Evolutionary conservation across 768 basidiomycete species (phyloP).

Genomic region (Pluteus cervinus): DNA sequence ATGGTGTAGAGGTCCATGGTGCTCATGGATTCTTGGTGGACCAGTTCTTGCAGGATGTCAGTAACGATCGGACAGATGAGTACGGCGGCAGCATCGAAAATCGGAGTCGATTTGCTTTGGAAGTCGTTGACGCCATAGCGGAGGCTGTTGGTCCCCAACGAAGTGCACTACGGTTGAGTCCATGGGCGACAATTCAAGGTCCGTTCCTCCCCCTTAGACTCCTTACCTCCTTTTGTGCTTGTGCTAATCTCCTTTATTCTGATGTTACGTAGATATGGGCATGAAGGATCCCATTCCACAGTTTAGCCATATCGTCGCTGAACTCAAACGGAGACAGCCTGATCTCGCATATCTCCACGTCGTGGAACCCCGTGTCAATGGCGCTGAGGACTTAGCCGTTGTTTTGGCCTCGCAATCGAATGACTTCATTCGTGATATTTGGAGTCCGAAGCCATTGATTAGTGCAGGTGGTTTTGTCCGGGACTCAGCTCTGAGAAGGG

Average conservation of each 20-base stretch:
- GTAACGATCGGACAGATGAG: slow-evolving; percentile 53
- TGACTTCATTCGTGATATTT: slow-evolving; percentile 39
- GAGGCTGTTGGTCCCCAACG: slow-evolving; percentile 46
- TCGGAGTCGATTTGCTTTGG: slow-evolving; percentile 49
- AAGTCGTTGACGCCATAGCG: slow-evolving; percentile 46
- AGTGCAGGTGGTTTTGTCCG: slow-evolving; percentile 39
- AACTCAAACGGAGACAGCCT: slow-evolving; percentile 33
- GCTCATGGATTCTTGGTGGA: slow-evolving; percentile 47
- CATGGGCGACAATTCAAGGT: slow-evolving; percentile 43
- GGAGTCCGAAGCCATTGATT: slow-evolving; percentile 35
- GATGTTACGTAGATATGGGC: slow-evolving; percentile 35
- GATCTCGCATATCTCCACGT: slow-evolving; percentile 48
- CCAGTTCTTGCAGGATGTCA: slow-evolving; percentile 56
- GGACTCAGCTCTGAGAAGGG: slow-evolving; percentile 29
- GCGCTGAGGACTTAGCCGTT: slow-evolving; percentile 8
- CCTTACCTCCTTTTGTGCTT: no score
- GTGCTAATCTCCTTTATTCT: no score
- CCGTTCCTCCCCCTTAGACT: no score
- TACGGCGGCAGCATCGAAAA: slow-evolving; percentile 67
- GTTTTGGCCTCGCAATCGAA: slow-evolving; percentile 21
- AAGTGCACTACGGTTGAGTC: slow-evolving; percentile 52
- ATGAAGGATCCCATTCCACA: slow-evolving; percentile 51
- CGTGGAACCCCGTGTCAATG: slow-evolving; percentile 30
- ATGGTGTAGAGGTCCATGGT: slow-evolving; percentile 49
- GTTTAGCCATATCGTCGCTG: slow-evolving; percentile 41